Percentiles rank a stretch among this genome's conserved stretches.
Conservation (phyloP, 2,329 filamentous ascomycete species). For the Alternaria brassicicola region DNA sequence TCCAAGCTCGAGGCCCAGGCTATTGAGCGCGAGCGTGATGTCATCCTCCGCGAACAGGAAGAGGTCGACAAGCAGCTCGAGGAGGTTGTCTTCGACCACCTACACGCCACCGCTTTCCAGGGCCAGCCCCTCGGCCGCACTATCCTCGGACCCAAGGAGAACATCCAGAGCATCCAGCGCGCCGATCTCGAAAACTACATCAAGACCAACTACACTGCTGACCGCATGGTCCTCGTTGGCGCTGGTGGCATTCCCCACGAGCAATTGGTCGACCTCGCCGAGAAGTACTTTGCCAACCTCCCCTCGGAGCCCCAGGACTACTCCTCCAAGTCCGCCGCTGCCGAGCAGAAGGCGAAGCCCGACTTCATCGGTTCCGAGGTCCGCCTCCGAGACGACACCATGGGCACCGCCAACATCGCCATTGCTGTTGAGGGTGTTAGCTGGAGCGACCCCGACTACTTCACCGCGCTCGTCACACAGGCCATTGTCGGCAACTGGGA, state of each 20-base stretch:
- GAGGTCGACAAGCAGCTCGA: slow-evolving; percentile 99
- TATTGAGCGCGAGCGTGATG: slow-evolving; percentile 97
- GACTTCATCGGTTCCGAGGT: slow-evolving; percentile 97
- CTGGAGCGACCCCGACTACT: slow-evolving; percentile 99
- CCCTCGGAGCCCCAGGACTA: slow-evolving; percentile 77
- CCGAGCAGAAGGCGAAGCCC: slow-evolving; percentile 81
- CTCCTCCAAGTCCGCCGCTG: slow-evolving; percentile 72
- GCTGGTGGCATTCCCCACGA: slow-evolving; percentile 93
- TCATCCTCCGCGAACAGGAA: slow-evolving; percentile 97
- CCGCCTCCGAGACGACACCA: slow-evolving; percentile 92
- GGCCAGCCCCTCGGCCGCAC: slow-evolving; percentile 94
- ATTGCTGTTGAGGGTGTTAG: slow-evolving; percentile 98
- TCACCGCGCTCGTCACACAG: slow-evolving; percentile 95
- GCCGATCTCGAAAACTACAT: slow-evolving; percentile 94
- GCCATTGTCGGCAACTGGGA: slow-evolving; percentile 99
- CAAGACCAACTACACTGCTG: slow-evolving; percentile 99
- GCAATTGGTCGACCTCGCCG: slow-evolving; percentile 91
- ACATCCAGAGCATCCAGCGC: slow-evolving; percentile 94
- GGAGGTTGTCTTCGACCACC: slow-evolving; percentile 98
- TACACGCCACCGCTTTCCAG: slow-evolving; percentile 98
- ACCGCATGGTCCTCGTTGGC: slow-evolving; percentile 98
- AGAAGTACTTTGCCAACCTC: slow-evolving; percentile 89
- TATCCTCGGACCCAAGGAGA: slow-evolving; percentile 96
- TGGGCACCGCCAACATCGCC: slow-evolving; percentile 95
- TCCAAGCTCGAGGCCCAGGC: slow-evolving; percentile 93